Evolutionary conservation across 2,329 filamentous ascomycete species (phyloP), one percentile per base, ranked within the genome.

Genomic region (Lasiodiplodia gonubiensis): DNA sequence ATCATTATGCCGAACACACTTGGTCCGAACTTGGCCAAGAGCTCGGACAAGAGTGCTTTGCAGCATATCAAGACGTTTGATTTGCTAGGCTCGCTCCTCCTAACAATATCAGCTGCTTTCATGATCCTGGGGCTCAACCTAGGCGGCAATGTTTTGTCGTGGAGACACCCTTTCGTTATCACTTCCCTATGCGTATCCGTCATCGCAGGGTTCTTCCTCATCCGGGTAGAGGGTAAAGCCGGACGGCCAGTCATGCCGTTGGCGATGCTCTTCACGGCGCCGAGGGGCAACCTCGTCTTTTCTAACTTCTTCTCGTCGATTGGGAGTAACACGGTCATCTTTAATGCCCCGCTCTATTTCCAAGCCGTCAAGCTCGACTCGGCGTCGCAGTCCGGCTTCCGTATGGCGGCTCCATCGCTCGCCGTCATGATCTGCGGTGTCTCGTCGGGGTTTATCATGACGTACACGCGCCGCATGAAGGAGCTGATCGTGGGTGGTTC

Each of bases 341-440:
- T 92, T 79, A 89, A 90, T 72, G 88, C 88, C 6, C 91, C 91
- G 0, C 81, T 94, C 8, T 94, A 90, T 80, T 93, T 81, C 68
- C 79, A 81, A 70, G 79, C 79, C 33, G 79, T 80, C 37, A 78
- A 79, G 55, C 76, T 80, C 23, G 88, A 89, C 68, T 86, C 84
- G 6, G 89, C 91, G 18, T 92, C 91, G 0, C 81, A 84, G 27
- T 92, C 91, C 0, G 91, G 91, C n/a, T 85, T 93, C 33, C 86
- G 89, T 52, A 88, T 94, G 64, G 84, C 92, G 23, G 81, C 89
- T 7, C 88, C 89, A 4, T 87, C 88, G 0, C 71, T 88, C 30
- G 85, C 77, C 3, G 74, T 79, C 33, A 81, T 78, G 1, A 70
- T 81, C 46, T 80, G 78, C 54, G 80, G 79, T 27, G 78, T 83